Percentiles rank a stretch among this genome's conserved stretches.
Conservation (phyloP, 495 filamentous ascomycete species). For the Penicillium herquei region DNA sequence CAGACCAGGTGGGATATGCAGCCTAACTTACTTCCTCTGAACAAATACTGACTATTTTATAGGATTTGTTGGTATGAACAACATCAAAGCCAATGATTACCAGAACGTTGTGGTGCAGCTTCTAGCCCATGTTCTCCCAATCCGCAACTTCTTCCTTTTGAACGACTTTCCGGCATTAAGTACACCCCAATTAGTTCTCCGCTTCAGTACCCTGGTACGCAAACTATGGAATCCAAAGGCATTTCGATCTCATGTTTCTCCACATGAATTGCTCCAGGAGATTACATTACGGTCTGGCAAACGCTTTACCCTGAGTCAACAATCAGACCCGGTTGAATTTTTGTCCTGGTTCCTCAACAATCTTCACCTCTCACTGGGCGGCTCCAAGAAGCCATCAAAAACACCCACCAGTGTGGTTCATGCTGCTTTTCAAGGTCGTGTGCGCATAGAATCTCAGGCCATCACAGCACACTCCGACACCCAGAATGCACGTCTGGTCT, state of each 20-base stretch:
- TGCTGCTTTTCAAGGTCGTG: constrained; percentile 84
- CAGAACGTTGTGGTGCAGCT: constrained; percentile 96
- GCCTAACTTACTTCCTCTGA: not conserved
- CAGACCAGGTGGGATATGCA: constrained; percentile 60
- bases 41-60: constrained; percentile 12
- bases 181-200: constrained; percentile 62
- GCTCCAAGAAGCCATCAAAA: constrained; percentile 75
- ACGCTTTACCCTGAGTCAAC: constrained; percentile 84
- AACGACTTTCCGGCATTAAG: constrained; percentile 53
- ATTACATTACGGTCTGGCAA: constrained; percentile 87
- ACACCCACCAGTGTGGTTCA: constrained; percentile 71
- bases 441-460: constrained; percentile 89
- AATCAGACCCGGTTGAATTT: constrained; percentile 96
- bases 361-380: constrained; percentile 86
- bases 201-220: constrained; percentile 85
- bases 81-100: constrained; percentile 99
- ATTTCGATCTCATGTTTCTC: constrained; percentile 96
- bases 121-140: constrained; percentile 81
- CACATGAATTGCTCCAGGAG: constrained; percentile 95
- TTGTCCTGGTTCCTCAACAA: constrained; percentile 96
- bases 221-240: constrained; percentile 98
- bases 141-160: constrained; percentile 91
- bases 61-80: constrained; percentile 98
- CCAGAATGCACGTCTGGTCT: constrained; percentile 78
- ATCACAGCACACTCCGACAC: constrained; percentile 92